phyloP scores from a whole-genome alignment of 2,329 filamentous ascomycete species.

The Colletotrichum gloeosporioides region DNA sequence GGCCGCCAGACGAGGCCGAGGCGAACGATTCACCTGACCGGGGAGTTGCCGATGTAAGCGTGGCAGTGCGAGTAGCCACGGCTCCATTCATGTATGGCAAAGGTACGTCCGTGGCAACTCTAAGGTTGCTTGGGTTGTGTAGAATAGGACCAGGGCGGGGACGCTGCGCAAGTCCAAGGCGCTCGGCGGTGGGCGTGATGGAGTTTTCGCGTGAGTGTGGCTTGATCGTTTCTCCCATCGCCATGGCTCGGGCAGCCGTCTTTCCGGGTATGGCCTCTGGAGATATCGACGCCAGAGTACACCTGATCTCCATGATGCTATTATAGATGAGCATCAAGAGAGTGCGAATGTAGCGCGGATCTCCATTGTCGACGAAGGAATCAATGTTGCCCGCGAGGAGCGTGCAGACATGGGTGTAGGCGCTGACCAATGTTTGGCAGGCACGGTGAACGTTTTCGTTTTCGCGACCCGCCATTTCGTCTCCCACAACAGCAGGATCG shows the following conservation, averaged over 20 bases:
- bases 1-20: slow-evolving; percentile 56
- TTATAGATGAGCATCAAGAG: slow-evolving; percentile 69
- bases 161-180: slow-evolving; percentile 43
- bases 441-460: slow-evolving; percentile 70
- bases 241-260: neutral
- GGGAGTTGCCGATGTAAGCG: slow-evolving; percentile 69
- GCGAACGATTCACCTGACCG: slow-evolving; percentile 83
- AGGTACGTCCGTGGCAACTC: slow-evolving; percentile 62
- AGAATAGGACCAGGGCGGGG: slow-evolving; percentile 41
- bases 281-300: slow-evolving; percentile 48
- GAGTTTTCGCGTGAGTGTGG: slow-evolving; percentile 58
- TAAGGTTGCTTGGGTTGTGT: slow-evolving; percentile 58
- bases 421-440: slow-evolving; percentile 66
- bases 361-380: slow-evolving; percentile 68
- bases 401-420: slow-evolving; percentile 70
- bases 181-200: slow-evolving; percentile 57
- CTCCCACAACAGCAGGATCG: slow-evolving; percentile 55
- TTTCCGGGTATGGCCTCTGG: slow-evolving; percentile 30
- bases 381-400: slow-evolving; percentile 67
- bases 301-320: slow-evolving; percentile 70
- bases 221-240: slow-evolving; percentile 53
- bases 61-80: slow-evolving; percentile 50
- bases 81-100: slow-evolving; percentile 50
- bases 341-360: slow-evolving; percentile 70
- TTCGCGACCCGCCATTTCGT: slow-evolving; percentile 54